Conservation (phyloP, 331 rosid genomes). For the Quercus lobata region DNA sequence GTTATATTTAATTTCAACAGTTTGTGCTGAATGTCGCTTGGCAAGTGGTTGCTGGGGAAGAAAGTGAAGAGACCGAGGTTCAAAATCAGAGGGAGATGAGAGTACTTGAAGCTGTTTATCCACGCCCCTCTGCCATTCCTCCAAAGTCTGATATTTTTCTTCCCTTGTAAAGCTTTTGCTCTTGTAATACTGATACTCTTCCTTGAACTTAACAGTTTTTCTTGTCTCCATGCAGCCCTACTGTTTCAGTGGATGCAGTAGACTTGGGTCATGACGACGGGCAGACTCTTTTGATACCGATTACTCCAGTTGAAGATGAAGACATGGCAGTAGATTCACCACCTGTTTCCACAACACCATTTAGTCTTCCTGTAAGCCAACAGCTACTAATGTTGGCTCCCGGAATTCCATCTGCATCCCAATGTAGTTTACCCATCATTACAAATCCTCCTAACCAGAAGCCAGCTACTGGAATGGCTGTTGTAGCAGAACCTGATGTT, state of each 20-base stretch:
- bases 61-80: constrained; percentile 67
- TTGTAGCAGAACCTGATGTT: constrained; percentile 40
- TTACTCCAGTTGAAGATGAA: constrained; percentile 87
- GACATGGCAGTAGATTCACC: constrained; percentile 45
- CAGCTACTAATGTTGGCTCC: constrained; percentile 29
- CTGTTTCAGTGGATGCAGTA: constrained; percentile 44
- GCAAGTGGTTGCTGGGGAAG: constrained; percentile 96
- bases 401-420: constrained; percentile 21
- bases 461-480: constrained; percentile 19
- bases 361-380: constrained; percentile 18
- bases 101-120: constrained; percentile 93
- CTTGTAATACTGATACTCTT: not conserved
- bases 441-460: constrained; percentile 23
- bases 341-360: constrained; percentile 28
- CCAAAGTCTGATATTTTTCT: constrained; percentile 61
- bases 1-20: constrained; percentile 34
- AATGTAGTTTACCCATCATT: constrained; percentile 14
- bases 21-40: constrained; percentile 54
- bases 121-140: constrained; percentile 88
- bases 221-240: constrained; percentile 47
- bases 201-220: constrained; percentile 6
- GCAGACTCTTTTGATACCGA: constrained; percentile 58
- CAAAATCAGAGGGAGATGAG: constrained; percentile 83
- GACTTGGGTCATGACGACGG: constrained; percentile 31
- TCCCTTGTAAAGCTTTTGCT: constrained; percentile 4